Conservation (phyloP, 2,329 filamentous ascomycete genomes). For the Cytospora piceae region DNA sequence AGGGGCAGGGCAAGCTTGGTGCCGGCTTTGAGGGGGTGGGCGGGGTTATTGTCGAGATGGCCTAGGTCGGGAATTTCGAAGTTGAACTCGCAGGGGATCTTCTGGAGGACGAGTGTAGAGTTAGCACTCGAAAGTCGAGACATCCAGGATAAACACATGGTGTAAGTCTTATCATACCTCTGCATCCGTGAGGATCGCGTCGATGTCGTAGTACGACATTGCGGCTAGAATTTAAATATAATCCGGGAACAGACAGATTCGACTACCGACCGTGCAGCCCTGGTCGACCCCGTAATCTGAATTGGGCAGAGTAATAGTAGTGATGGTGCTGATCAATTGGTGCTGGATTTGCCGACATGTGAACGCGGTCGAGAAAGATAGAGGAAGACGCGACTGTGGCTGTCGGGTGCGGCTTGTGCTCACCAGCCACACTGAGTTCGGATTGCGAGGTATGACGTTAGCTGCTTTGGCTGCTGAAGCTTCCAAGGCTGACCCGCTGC, state of each 20-base stretch:
- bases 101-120: constrained; percentile 53
- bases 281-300: not conserved
- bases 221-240: not conserved
- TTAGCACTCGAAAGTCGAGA: not conserved
- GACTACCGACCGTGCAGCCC: not conserved
- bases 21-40: constrained; percentile 72
- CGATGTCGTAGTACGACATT: constrained; percentile 84
- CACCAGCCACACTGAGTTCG: not conserved
- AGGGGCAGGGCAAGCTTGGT: constrained; percentile 83
- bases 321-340: not conserved
- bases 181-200: constrained; percentile 82
- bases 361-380: constrained; percentile 16
- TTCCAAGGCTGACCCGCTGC: constrained; percentile 9
- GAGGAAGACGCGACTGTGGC: constrained; percentile 17
- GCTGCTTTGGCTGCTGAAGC: not conserved
- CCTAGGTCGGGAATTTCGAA: constrained; percentile 85
- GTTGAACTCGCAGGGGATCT: constrained; percentile 95
- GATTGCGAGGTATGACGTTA: constrained; percentile 1
- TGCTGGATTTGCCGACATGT: constrained; percentile 13
- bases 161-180: constrained; percentile 56
- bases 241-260: not conserved
- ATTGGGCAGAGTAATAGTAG: not conserved
- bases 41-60: constrained; percentile 82
- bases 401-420: constrained; percentile 16
- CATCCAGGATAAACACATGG: constrained; percentile 16